These are phyloP conservation scores for Mucor racemosus DNA, from an alignment of 371 early-diverging fungal species.

Conservation along the genomic window DNA sequence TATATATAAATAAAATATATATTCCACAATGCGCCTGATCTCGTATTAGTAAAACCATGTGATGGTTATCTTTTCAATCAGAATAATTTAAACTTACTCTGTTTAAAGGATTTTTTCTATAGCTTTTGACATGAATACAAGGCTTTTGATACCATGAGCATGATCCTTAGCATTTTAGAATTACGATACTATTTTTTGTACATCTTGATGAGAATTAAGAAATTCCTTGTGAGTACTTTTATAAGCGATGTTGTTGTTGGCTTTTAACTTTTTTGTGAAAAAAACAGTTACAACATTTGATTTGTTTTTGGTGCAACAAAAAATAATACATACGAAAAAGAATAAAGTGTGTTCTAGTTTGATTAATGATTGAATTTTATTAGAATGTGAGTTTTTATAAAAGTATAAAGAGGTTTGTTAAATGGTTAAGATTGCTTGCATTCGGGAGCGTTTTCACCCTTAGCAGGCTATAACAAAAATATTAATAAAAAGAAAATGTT, in stretches of 20 bases:
- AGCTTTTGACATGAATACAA: too few relatives aligned
- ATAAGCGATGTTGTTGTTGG: too few relatives aligned
- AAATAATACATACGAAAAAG: background rate
- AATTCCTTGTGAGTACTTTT: too few relatives aligned
- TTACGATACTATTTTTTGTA: too few relatives aligned
- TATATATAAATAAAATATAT: background rate
- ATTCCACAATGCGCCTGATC: background rate
- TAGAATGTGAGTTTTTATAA: background rate
- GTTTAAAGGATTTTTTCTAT: too few relatives aligned
- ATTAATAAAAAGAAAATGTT: background rate
- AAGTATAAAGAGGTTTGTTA: slow-evolving; percentile 1
- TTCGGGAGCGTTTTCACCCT: slow-evolving; percentile 66
- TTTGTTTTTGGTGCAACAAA: background rate
- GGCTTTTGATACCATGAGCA: too few relatives aligned
- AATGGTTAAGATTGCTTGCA: slow-evolving; percentile 60
- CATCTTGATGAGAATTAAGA: too few relatives aligned
- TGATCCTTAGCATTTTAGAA: too few relatives aligned
- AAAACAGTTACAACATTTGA: background rate
- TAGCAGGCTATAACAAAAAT: slow-evolving; percentile 33
- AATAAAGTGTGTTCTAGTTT: background rate
- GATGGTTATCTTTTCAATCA: background rate
- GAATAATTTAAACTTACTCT: too few relatives aligned
- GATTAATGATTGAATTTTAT: slow-evolving; percentile 8
- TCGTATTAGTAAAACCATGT: background rate
- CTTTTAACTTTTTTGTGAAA: too few relatives aligned